These are phyloP conservation scores for Wickerhamia fluorescens DNA, from an alignment of 805 yeast species.

Conservation along the genomic window DNA sequence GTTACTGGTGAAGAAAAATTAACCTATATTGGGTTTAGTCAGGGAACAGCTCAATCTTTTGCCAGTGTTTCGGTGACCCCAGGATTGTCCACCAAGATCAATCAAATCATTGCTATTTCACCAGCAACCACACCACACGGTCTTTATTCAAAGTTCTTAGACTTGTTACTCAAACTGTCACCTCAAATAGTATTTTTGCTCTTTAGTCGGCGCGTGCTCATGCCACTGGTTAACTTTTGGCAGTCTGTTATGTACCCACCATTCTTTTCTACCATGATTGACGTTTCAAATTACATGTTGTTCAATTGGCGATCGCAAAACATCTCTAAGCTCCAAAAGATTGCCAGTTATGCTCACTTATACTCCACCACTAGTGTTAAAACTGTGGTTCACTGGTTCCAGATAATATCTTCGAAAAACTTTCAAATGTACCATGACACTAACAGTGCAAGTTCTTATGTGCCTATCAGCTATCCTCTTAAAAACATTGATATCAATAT, in stretches of 20 bases:
- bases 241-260: slow-evolving; percentile 71
- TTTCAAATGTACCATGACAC: slow-evolving; percentile 87
- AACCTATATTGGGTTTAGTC: slow-evolving; percentile 82
- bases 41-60: slow-evolving; percentile 91
- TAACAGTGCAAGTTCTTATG: slow-evolving; percentile 14
- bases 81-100: slow-evolving; percentile 48
- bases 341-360: slow-evolving; percentile 75
- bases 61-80: slow-evolving; percentile 70
- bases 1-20: slow-evolving; percentile 37
- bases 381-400: slow-evolving; percentile 25
- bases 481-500: slow-evolving; percentile 53
- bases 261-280: slow-evolving; percentile 64
- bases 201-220: slow-evolving; percentile 67
- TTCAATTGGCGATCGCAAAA: slow-evolving; percentile 78
- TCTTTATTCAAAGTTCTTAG: slow-evolving; percentile 67
- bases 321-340: slow-evolving; percentile 66
- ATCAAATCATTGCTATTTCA: slow-evolving; percentile 70
- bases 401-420: slow-evolving; percentile 60
- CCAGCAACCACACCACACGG: slow-evolving; percentile 95
- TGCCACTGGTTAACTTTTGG: slow-evolving; percentile 80
- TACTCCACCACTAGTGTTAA: slow-evolving; percentile 79
- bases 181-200: slow-evolving; percentile 64
- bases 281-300: slow-evolving; percentile 54
- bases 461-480: slow-evolving; percentile 35
- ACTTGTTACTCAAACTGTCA: slow-evolving; percentile 65